Evolutionary conservation across 1,139 yeast species (phyloP).

Genomic region (Sugiyamaella xylanicola): DNA sequence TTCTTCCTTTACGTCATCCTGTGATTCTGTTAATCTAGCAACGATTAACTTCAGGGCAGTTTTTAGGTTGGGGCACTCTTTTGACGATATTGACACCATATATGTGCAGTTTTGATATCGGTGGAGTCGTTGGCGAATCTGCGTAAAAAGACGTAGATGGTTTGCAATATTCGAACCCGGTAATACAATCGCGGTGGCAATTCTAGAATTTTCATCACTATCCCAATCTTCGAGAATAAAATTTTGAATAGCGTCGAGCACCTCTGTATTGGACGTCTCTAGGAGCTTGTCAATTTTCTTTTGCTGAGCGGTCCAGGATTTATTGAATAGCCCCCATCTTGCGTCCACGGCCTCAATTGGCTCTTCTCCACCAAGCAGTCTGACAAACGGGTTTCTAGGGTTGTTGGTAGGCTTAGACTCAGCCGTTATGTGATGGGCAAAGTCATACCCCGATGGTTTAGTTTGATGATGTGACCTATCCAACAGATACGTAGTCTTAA

Average conservation of each 20-base stretch:
- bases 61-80: constrained; percentile 43
- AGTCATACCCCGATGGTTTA: constrained; percentile 3
- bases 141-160: constrained; percentile 38
- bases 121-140: constrained; percentile 26
- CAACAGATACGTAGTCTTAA: constrained; percentile 26
- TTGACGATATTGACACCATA: constrained; percentile 38
- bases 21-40: constrained; percentile 37
- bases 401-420: constrained; percentile 22
- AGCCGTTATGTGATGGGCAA: constrained; percentile 21
- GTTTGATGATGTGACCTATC: constrained; percentile 15
- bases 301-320: constrained; percentile 35
- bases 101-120: constrained; percentile 24
- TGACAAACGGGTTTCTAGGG: constrained; percentile 42
- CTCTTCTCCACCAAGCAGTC: constrained; percentile 46
- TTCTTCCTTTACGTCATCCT: constrained; percentile 22
- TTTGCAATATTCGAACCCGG: constrained; percentile 44
- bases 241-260: constrained; percentile 31
- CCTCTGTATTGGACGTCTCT: constrained; percentile 29
- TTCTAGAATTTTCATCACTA: constrained; percentile 29
- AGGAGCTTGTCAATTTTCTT: constrained; percentile 30
- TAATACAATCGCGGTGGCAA: constrained; percentile 38
- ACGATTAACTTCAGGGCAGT: constrained; percentile 45
- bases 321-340: constrained; percentile 45
- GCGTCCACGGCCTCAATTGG: constrained; percentile 35
- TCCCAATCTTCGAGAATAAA: constrained; percentile 35